Evolutionary conservation across 139 green algal genomes (phyloP).

Genomic region (Tetratostichococcus sp.): DNA sequence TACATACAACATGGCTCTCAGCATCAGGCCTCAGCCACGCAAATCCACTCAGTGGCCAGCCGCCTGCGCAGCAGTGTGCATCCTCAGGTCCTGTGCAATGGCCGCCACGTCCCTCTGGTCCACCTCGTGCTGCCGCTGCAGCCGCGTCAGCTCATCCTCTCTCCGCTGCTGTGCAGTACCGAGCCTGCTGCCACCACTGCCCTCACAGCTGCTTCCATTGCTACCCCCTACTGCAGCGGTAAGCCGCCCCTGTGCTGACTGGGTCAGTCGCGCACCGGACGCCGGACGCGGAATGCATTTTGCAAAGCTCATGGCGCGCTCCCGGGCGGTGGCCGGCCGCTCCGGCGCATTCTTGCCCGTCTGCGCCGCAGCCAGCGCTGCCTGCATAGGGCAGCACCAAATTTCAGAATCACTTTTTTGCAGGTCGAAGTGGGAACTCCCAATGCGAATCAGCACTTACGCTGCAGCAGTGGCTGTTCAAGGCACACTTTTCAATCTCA

Average conservation of each 20-base stretch:
- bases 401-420: not conserved
- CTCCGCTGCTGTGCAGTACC: not conserved
- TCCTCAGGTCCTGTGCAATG: conserved; percentile 51
- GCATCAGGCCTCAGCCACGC: no score
- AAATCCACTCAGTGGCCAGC: no score
- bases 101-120: conserved; percentile 41
- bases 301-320: conserved; percentile 36
- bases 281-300: conserved; percentile 41
- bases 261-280: not conserved
- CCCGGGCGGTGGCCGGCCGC: not conserved
- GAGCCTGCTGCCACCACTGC: not conserved
- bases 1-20: no score
- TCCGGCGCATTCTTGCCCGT: not conserved
- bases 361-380: not conserved
- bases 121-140: conserved; percentile 48
- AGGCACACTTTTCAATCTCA: no score
- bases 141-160: conserved; percentile 29
- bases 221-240: not conserved
- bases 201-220: not conserved
- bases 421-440: no score
- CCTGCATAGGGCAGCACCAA: not conserved
- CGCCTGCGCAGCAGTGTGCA: no score
- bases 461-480: no score
- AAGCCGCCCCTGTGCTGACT: not conserved
- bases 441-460: no score